Evolutionary conservation across 768 basidiomycete genomes (phyloP), one percentile per base, ranked within the genome.

Genomic region (Tephrocybe sp.): DNA sequence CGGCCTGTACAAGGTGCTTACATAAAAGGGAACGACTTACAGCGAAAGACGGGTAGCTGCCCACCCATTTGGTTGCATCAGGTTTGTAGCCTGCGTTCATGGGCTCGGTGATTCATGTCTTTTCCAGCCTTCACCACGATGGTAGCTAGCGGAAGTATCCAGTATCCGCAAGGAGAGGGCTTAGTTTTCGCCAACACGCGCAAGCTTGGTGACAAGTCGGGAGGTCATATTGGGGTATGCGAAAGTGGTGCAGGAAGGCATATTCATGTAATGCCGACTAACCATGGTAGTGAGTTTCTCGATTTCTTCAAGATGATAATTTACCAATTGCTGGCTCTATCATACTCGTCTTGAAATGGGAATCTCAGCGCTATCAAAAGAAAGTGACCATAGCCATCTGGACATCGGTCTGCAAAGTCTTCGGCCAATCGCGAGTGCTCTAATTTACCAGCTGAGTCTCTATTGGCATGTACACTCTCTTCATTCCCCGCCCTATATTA

Each of bases 301-400:
- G 34, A n/a, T 12, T 18, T 36, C 46, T 16, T 30, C 32, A 44
- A 34, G 18, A 34, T 11, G 6, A 16, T 9, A 15, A 16, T 9
- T 38, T 13, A 28, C n/a, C 16, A 55, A 61, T 59, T 30, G 63
- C 65, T 65, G 61, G 59, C 53, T 60, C 55, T 69, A 60, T 60
- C 64, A 67, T 67, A 4, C 61, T 64, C 7, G 62, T 65, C 47
- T 61, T 65, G 28, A 67, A 7, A 52, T 24, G 1, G 64, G 59
- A n/a, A 67, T 65, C 21, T 52, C 49, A 1, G 27, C 16, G 42
- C 27, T 28, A 19, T 57, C 37, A 15, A 31, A 45, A 1, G 54
- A 57, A 15, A 57, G 50, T 1, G 62, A 60, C 64, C 62, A 67
- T 2, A 67, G 55, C 34, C 57, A 11, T 16, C n/a, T 11, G 49